Evolutionary conservation across 768 basidiomycete species (phyloP).

Genomic region (Artomyces pyxidatus): DNA sequence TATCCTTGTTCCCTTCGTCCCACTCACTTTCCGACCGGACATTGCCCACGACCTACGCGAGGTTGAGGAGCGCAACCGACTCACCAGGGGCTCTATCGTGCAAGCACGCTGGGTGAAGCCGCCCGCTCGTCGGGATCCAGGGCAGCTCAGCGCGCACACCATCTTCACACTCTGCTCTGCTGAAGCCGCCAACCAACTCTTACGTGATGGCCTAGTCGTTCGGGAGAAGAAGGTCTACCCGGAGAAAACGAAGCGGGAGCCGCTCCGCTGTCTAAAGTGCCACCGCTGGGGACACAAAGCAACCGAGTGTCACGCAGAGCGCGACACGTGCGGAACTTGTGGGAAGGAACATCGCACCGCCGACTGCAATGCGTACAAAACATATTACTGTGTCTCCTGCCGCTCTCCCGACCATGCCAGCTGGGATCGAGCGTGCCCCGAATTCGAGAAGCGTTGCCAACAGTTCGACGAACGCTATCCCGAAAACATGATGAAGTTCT

Average conservation of each 20-base stretch:
- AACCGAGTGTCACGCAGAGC: neutral
- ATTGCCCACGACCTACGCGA: neutral
- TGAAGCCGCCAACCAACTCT: neutral
- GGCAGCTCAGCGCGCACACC: neutral
- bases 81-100: neutral
- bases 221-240: neutral
- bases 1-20: neutral
- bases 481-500: constrained; percentile 16
- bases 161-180: neutral
- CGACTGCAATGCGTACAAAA: constrained; percentile 1
- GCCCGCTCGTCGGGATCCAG: neutral
- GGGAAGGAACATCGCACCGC: constrained; percentile 13
- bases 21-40: neutral
- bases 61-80: neutral
- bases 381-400: neutral
- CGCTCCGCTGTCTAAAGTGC: neutral
- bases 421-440: constrained; percentile 7
- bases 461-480: constrained; percentile 1
- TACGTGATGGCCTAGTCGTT: neutral
- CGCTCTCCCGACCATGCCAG: neutral
- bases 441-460: neutral
- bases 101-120: neutral
- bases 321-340: constrained; percentile 7
- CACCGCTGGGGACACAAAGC: constrained; percentile 10
- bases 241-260: neutral